phyloP scores from a whole-genome alignment of 2,329 filamentous ascomycete genomes.

The Xylariaceae sp. region DNA sequence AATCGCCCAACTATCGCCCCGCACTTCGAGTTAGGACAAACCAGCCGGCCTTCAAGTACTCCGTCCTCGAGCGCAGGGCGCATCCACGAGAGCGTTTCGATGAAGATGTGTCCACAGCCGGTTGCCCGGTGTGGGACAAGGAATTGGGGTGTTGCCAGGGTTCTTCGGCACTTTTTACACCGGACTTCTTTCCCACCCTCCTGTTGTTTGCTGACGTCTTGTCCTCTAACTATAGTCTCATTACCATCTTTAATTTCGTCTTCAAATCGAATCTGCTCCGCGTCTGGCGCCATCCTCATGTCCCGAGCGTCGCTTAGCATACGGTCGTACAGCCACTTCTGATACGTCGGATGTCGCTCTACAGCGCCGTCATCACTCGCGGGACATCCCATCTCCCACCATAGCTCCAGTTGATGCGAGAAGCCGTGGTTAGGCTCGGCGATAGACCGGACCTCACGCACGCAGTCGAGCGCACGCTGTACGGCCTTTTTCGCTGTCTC shows the following conservation, averaged over 20 bases:
- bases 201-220: slow-evolving; percentile 43
- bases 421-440: slow-evolving; percentile 91
- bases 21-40: slow-evolving; percentile 77
- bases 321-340: slow-evolving; percentile 60
- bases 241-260: slow-evolving; percentile 52
- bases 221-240: slow-evolving; percentile 25
- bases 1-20: slow-evolving; percentile 84
- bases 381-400: slow-evolving; percentile 82
- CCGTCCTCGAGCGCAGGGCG: slow-evolving; percentile 74
- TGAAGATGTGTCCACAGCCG: slow-evolving; percentile 77
- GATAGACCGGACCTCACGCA: slow-evolving; percentile 68
- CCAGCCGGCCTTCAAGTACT: slow-evolving; percentile 75
- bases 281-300: slow-evolving; percentile 73
- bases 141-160: slow-evolving; percentile 55
- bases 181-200: slow-evolving; percentile 56
- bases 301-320: slow-evolving; percentile 58
- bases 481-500: slow-evolving; percentile 47
- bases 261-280: slow-evolving; percentile 74
- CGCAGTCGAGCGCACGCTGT: slow-evolving; percentile 59
- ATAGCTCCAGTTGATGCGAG: slow-evolving; percentile 81
- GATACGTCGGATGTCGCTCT: slow-evolving; percentile 70
- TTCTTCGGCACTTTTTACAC: slow-evolving; percentile 86
- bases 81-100: slow-evolving; percentile 97
- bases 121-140: slow-evolving; percentile 57
- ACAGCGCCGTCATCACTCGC: slow-evolving; percentile 48